Base-by-base conservation (phyloP, 2,329 filamentous ascomycete genomes). In the Aspergillus ustus region DNA sequence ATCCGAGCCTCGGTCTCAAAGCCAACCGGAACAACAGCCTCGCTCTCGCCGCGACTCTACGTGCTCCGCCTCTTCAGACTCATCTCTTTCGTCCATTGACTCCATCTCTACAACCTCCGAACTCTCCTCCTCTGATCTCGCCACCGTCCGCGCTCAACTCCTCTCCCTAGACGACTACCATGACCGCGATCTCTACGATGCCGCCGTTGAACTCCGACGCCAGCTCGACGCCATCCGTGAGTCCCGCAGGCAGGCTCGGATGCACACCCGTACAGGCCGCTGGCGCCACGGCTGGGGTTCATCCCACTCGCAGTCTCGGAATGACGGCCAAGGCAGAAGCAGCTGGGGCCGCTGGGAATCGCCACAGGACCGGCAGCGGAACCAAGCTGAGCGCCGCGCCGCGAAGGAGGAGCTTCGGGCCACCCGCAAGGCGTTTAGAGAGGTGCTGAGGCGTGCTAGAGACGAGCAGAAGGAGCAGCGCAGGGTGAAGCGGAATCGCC, bases 381-480 rank as follows among this genome's bases (percentile, higher is more conserved):
- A 71, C 44, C 63, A 66, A 28, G 67, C 67, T 1, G 72, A 77
- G 29, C 68, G 67, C 19, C 69, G 68, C 3, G 71, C 73, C 1
- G 65, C 77, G 57, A 78, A 77, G 59, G 72, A 73, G 48, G 77
- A 80, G 62, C 68, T 76, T 56, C 69, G 70, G n/a, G 70, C 72
- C 1, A 74, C 77, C 6, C 73, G 71, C 48, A 72, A 77, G 52
- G 75, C 75, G 4, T 79, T 79, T 61, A 66, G 71, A 9, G 73
- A 75, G 8, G 66, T 77, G 6, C 62, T 75, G 17, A 69, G 70
- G 4, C 72, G 75, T 4, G 75, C 77, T 1, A 68, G 75, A n/a
- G 71, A 75, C 7, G 76, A 77, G 60, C 70, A 75, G 52, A 72
- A 70, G 3, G 73, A 74, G 19, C 59, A 69, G n/a, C 64, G 67